Percentiles rank a stretch among this genome's conserved stretches.
phyloP scores from a whole-genome alignment of 805 yeast genomes.

The Nakazawaea pomicola region DNA sequence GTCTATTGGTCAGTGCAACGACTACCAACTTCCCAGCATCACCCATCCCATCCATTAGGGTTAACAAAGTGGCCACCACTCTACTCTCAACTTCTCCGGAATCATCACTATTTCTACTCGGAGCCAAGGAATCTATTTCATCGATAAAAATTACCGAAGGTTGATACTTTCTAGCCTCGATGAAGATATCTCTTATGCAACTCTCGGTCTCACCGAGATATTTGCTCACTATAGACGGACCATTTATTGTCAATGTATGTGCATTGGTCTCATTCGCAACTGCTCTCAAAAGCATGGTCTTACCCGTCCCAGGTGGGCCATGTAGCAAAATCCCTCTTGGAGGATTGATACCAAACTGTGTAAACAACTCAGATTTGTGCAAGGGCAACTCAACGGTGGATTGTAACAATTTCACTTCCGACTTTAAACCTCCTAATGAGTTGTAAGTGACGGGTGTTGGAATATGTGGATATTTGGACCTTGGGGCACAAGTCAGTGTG shows the following conservation, averaged over 20 bases:
- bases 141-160: conserved; percentile 89
- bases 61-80: conserved; percentile 82
- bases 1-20: conserved; percentile 69
- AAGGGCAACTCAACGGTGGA: conserved; percentile 78
- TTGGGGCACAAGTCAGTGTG: conserved; percentile 16
- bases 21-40: conserved; percentile 59
- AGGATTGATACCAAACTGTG: conserved; percentile 84
- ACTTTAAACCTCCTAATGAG: conserved; percentile 72
- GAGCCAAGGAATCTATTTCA: conserved; percentile 90
- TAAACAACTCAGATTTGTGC: conserved; percentile 68
- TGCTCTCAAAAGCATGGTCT: conserved; percentile 80
- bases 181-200: conserved; percentile 73
- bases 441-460: conserved; percentile 41
- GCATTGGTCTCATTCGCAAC: conserved; percentile 76
- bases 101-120: conserved; percentile 78
- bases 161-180: conserved; percentile 79
- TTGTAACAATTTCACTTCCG: conserved; percentile 56
- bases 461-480: conserved; percentile 34
- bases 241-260: conserved; percentile 81
- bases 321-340: conserved; percentile 91
- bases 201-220: conserved; percentile 93
- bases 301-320: conserved; percentile 98
- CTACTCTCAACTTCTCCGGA: conserved; percentile 87
- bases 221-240: conserved; percentile 88
- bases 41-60: conserved; percentile 76